A percentile compares a stretch with the other conserved stretches of the same genome.
Conservation (phyloP, 768 basidiomycete species). For the Paxillus involutus region DNA sequence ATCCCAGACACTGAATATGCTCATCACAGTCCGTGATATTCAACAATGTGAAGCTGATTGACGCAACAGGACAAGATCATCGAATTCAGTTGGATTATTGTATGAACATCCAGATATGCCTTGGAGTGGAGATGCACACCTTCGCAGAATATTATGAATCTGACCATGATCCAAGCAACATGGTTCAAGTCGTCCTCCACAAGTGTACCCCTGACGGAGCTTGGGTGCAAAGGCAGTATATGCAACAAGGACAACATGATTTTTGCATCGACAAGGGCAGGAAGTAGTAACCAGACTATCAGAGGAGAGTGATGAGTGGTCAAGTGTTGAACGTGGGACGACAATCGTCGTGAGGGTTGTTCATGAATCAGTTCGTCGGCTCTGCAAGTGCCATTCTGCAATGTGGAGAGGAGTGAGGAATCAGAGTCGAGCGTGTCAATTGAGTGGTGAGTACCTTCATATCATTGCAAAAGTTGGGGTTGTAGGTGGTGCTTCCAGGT, state of each 20-base stretch:
- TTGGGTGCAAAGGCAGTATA: not conserved
- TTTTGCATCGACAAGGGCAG: not conserved
- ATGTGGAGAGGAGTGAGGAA: not conserved
- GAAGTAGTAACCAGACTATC: not conserved
- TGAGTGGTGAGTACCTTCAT: not conserved
- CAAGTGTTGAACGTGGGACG: not conserved
- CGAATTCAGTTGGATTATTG: not conserved
- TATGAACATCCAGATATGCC: not conserved
- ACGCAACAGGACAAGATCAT: not conserved
- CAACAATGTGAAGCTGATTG: not conserved
- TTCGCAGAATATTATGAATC: not conserved
- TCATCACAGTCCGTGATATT: not conserved
- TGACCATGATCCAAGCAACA: not conserved
- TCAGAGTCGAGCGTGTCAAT: not conserved
- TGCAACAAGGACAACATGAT: not conserved
- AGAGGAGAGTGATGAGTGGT: not conserved
- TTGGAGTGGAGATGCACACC: not conserved
- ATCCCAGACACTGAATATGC: no score
- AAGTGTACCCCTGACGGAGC: not conserved
- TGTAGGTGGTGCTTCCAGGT: not conserved
- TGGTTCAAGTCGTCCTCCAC: not conserved
- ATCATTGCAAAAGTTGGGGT: not conserved
- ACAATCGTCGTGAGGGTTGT: not conserved
- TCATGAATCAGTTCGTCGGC: not conserved
- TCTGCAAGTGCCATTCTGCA: not conserved